Conservation (phyloP, 2,329 filamentous ascomycete genomes). For the Chaetomiaceae sp. region DNA sequence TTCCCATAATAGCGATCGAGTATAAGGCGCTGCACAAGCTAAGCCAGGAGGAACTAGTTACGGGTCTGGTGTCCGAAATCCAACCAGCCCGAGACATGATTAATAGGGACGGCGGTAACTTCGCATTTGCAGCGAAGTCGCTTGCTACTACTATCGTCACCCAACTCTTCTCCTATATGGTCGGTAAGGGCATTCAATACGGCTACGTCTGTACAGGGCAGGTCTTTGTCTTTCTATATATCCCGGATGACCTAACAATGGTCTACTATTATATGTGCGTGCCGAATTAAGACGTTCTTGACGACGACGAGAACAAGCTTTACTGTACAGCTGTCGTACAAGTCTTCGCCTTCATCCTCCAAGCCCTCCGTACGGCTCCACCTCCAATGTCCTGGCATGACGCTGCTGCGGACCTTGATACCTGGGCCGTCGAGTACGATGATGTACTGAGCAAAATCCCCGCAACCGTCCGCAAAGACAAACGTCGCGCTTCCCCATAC, state of each 20-base stretch:
- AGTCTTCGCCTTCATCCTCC: conserved; percentile 37
- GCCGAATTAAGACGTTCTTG: conserved; percentile 33
- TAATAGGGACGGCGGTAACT: conserved; percentile 31
- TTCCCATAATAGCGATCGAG: conserved; percentile 33
- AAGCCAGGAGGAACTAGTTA: conserved; percentile 30
- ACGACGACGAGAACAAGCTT: conserved; percentile 33
- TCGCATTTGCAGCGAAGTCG: conserved; percentile 28
- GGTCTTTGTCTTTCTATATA: conserved; percentile 35
- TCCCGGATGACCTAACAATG: conserved; percentile 31
- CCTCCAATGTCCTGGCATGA: conserved; percentile 33
- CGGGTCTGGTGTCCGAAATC: conserved; percentile 34
- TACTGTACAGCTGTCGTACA: conserved; percentile 37
- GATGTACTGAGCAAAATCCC: conserved; percentile 30
- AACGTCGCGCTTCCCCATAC: conserved; percentile 23
- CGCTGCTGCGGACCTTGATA: conserved; percentile 28
- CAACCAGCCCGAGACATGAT: conserved; percentile 33
- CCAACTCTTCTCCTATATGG: conserved; percentile 40
- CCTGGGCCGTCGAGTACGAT: conserved; percentile 35
- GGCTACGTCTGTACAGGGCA: conserved; percentile 36
- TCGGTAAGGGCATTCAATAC: conserved; percentile 34
- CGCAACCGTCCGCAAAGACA: conserved; percentile 23
- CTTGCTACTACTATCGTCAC: conserved; percentile 37
- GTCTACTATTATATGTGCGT: conserved; percentile 35
- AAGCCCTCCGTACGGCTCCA: conserved; percentile 30
- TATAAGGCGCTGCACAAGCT: conserved; percentile 40